Conservation (phyloP, 306 rosid genomes). For the Lupinus albus region DNA sequence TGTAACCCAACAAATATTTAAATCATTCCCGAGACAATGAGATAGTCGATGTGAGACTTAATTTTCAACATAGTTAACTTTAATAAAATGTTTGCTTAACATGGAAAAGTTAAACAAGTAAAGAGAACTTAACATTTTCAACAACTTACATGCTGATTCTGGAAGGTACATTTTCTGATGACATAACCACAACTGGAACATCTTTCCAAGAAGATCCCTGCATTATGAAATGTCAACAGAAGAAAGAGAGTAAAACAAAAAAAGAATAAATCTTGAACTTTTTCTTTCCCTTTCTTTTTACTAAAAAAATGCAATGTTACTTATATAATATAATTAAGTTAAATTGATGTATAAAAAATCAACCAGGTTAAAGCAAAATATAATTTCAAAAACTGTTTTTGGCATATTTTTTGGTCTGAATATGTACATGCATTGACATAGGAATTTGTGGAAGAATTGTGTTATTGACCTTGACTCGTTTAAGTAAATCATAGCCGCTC, state of each 20-base stretch:
- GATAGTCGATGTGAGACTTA: no score
- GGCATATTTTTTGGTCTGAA: constrained; percentile 34
- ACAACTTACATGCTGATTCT: constrained; percentile 73
- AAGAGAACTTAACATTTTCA: constrained; percentile 2
- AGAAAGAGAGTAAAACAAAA: constrained; percentile 24
- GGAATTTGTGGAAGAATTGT: constrained; percentile 47
- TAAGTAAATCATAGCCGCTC: constrained; percentile 97
- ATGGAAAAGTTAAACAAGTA: not conserved
- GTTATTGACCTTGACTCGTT: constrained; percentile 75
- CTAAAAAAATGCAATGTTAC: constrained; percentile 21
- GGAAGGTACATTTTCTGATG: constrained; percentile 95
- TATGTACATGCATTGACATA: constrained; percentile 10
- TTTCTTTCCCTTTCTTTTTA: constrained; percentile 29
- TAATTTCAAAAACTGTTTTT: constrained; percentile 31
- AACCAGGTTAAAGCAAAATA: not conserved
- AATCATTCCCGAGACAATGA: no score
- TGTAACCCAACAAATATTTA: no score
- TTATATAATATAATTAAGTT: not conserved
- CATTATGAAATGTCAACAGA: constrained; percentile 40
- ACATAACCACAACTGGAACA: constrained; percentile 92
- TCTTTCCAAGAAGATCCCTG: constrained; percentile 98
- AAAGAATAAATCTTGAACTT: constrained; percentile 24
- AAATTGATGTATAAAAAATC: constrained; percentile 13
- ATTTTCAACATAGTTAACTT: no score
- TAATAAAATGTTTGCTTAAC: not conserved